These are phyloP conservation scores for Dactylellina drechsleri DNA, from an alignment of 2,329 filamentous ascomycete species.

Conservation along the genomic window DNA sequence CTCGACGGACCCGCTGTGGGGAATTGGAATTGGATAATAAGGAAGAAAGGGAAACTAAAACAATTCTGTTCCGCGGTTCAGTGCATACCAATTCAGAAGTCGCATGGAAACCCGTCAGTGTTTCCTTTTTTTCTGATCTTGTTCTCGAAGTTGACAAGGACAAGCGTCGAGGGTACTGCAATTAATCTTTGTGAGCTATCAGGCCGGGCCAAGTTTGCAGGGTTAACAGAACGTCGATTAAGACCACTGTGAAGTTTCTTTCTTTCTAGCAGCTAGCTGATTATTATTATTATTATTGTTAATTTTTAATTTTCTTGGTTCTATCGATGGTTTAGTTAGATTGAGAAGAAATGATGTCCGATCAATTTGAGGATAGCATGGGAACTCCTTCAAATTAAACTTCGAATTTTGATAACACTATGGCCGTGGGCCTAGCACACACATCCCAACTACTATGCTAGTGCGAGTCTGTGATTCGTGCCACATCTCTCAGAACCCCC, in stretches of 20 bases:
- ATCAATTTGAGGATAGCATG: background rate
- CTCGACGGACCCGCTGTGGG: conserved; percentile 26
- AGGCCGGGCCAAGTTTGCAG: background rate
- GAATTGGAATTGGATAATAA: conserved; percentile 18
- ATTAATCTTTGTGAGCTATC: background rate
- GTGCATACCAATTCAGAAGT: conserved; percentile 23
- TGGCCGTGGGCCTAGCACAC: too few relatives aligned
- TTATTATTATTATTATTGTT: background rate
- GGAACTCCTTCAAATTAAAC: conserved; percentile 41
- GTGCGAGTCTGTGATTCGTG: conserved; percentile 18
- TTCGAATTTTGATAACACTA: conserved; percentile 6
- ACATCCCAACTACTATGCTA: too few relatives aligned
- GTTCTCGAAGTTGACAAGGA: conserved; percentile 3
- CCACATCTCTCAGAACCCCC: conserved; percentile 18
- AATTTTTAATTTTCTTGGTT: background rate
- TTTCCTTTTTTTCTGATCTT: conserved; percentile 1
- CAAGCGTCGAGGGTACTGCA: conserved; percentile 4
- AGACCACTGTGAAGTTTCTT: background rate
- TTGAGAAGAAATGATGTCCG: background rate
- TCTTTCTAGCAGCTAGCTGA: conserved; percentile 4
- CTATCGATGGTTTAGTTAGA: conserved; percentile 11
- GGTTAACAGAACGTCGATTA: background rate
- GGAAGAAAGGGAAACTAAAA: conserved; percentile 19
- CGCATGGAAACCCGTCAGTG: conserved; percentile 13
- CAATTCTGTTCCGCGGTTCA: conserved; percentile 15